Conservation (phyloP, 2,329 filamentous ascomycete genomes). For the Zopfia rhizophila region DNA sequence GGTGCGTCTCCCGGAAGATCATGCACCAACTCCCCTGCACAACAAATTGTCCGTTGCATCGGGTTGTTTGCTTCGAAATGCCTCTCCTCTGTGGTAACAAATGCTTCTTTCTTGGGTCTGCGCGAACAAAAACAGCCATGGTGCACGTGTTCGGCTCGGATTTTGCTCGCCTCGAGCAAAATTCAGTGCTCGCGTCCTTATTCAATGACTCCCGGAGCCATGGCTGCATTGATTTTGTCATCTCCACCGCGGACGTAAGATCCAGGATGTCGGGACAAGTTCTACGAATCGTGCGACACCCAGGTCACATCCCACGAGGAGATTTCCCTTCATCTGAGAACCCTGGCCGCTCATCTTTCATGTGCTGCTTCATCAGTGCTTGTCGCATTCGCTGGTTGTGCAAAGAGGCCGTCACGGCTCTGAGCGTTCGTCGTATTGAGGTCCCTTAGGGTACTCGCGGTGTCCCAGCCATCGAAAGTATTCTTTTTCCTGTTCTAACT, state of each 20-base stretch:
- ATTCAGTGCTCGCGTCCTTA: slow-evolving; percentile 3
- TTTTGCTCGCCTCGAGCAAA: too few relatives aligned
- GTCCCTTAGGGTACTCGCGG: slow-evolving; percentile 7
- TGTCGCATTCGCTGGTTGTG: background rate
- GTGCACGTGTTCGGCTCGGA: too few relatives aligned
- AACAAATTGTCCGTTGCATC: slow-evolving; percentile 31
- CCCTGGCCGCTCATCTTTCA: slow-evolving; percentile 36
- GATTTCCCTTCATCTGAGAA: slow-evolving; percentile 44
- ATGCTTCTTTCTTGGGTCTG: background rate
- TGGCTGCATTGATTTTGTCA: slow-evolving; percentile 29
- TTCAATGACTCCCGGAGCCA: slow-evolving; percentile 28
- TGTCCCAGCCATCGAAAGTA: slow-evolving; percentile 8
- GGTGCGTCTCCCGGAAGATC: slow-evolving; percentile 46
- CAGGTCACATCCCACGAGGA: slow-evolving; percentile 29
- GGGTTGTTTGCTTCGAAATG: slow-evolving; percentile 19
- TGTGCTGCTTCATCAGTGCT: background rate
- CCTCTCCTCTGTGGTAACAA: background rate
- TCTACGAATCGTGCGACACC: slow-evolving; percentile 40
- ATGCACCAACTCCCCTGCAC: slow-evolving; percentile 29
- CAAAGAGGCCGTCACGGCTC: background rate
- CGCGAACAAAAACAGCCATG: background rate
- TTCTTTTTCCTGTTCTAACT: too few relatives aligned
- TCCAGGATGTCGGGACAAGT: slow-evolving; percentile 37
- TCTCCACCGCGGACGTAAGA: slow-evolving; percentile 36
- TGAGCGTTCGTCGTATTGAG: background rate